These are phyloP conservation scores for Nemania abortiva DNA, from an alignment of 2,329 filamentous ascomycete species.

Conservation along the genomic window DNA sequence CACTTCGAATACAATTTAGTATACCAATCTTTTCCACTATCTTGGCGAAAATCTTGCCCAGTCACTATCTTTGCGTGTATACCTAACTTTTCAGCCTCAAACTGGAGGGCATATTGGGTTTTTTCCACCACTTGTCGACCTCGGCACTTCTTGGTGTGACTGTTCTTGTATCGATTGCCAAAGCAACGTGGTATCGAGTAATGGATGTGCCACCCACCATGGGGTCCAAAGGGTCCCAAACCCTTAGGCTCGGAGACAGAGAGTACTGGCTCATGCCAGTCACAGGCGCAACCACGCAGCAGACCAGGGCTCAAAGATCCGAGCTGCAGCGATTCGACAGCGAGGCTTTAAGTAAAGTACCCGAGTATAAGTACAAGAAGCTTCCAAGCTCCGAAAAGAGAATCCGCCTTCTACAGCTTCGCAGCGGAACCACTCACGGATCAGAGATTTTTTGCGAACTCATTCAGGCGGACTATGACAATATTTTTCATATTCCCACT, in stretches of 20 bases:
- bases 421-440: conserved; percentile 1
- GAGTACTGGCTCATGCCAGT: conserved; percentile 5
- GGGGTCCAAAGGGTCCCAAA: neutral
- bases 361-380: conserved; percentile 5
- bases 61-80: neutral
- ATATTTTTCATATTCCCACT: conserved; percentile 5
- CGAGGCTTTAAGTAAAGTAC: neutral
- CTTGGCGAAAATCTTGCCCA: neutral
- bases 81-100: neutral
- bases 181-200: neutral
- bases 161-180: neutral
- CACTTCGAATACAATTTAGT: too few relatives aligned
- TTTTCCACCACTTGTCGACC: neutral
- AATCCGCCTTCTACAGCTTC: conserved; percentile 10
- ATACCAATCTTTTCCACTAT: too few relatives aligned
- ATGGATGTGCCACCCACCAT: neutral
- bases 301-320: neutral
- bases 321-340: neutral
- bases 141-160: neutral
- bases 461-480: conserved; percentile 2
- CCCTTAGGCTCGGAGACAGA: neutral
- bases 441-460: conserved; percentile 15
- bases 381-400: neutral
- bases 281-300: neutral
- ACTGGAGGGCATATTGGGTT: neutral